A percentile compares a stretch with the other conserved stretches of the same genome.
phyloP scores from a whole-genome alignment of 768 basidiomycete species.

The Pulveroboletus ravenelii region DNA sequence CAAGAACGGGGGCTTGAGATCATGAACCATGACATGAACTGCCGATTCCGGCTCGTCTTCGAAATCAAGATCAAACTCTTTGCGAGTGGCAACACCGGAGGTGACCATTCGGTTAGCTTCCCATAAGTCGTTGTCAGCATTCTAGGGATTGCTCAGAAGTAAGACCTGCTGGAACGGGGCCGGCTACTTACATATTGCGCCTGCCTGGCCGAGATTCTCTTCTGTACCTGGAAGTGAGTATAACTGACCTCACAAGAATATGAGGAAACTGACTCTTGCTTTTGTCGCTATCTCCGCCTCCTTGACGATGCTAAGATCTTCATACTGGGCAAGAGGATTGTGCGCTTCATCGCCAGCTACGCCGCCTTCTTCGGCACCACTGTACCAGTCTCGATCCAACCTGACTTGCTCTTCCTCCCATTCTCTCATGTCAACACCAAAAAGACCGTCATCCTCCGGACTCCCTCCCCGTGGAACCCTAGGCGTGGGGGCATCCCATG shows the following conservation, averaged over 20 bases:
- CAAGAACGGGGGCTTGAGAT: slow-evolving; percentile 95
- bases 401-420: slow-evolving; percentile 97
- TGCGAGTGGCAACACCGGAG: slow-evolving; percentile 89
- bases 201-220: slow-evolving; percentile 88
- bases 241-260: neutral
- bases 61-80: slow-evolving; percentile 86
- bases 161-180: neutral
- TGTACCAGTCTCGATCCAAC: slow-evolving; percentile 96
- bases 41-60: slow-evolving; percentile 95
- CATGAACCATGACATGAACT: slow-evolving; percentile 96
- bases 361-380: slow-evolving; percentile 81
- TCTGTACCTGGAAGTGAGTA: slow-evolving; percentile 39
- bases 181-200: slow-evolving; percentile 80
- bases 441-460: slow-evolving; percentile 61
- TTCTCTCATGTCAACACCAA: slow-evolving; percentile 72
- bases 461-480: slow-evolving; percentile 61
- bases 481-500: slow-evolving; percentile 87
- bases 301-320: slow-evolving; percentile 69
- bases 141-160: slow-evolving; percentile 44
- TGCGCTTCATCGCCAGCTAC: slow-evolving; percentile 87
- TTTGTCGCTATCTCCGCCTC: slow-evolving; percentile 73
- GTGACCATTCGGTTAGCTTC: slow-evolving; percentile 97
- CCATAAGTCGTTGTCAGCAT: slow-evolving; percentile 98
- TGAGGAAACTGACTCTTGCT: slow-evolving; percentile 50
- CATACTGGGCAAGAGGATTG: slow-evolving; percentile 90